A percentile compares a stretch with the other conserved stretches of the same genome.
Evolutionary conservation across 2,329 filamentous ascomycete species (phyloP).

Genomic region (Davidsoniella neocaledoniae): DNA sequence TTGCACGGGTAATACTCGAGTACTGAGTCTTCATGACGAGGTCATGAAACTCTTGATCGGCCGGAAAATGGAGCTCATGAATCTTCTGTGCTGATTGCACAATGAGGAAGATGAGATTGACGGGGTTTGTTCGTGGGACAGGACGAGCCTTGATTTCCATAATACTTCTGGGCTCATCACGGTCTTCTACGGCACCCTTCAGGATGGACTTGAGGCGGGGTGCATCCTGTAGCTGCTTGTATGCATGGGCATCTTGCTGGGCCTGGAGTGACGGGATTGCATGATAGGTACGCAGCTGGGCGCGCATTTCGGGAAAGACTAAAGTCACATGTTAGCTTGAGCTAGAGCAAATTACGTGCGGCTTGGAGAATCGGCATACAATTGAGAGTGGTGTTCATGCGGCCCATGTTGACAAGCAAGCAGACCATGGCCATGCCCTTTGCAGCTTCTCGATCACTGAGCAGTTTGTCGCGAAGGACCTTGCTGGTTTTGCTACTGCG

Average conservation of each 20-base stretch:
- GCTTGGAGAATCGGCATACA: conserved; percentile 40
- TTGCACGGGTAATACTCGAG: conserved; percentile 67
- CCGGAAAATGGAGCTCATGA: conserved; percentile 80
- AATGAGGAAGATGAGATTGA: conserved; percentile 92
- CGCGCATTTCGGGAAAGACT: conserved; percentile 99
- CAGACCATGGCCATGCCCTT: conserved; percentile 99
- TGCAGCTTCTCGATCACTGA: conserved; percentile 78
- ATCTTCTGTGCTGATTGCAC: conserved; percentile 80
- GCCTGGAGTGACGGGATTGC: conserved; percentile 93
- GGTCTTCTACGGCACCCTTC: conserved; percentile 88
- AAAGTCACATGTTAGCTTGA: conserved; percentile 10
- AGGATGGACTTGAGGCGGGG: conserved; percentile 91
- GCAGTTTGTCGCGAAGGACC: conserved; percentile 87
- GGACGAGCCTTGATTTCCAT: conserved; percentile 58
- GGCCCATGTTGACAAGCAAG: conserved; percentile 84
- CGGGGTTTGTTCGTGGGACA: conserved; percentile 74
- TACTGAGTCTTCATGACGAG: conserved; percentile 80
- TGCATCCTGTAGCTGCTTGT: conserved; percentile 95
- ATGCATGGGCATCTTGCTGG: conserved; percentile 83
- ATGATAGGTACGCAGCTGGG: conserved; percentile 92
- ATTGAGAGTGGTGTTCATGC: conserved; percentile 98
- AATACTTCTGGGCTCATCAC: conserved; percentile 64
- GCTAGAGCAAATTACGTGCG: background rate
- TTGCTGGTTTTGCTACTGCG: conserved; percentile 98
- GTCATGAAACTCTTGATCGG: conserved; percentile 82